Evolutionary conservation across 306 rosid species (phyloP), one percentile per base, ranked within the genome.

Genomic region (Gynostemma pentaphyllum): DNA sequence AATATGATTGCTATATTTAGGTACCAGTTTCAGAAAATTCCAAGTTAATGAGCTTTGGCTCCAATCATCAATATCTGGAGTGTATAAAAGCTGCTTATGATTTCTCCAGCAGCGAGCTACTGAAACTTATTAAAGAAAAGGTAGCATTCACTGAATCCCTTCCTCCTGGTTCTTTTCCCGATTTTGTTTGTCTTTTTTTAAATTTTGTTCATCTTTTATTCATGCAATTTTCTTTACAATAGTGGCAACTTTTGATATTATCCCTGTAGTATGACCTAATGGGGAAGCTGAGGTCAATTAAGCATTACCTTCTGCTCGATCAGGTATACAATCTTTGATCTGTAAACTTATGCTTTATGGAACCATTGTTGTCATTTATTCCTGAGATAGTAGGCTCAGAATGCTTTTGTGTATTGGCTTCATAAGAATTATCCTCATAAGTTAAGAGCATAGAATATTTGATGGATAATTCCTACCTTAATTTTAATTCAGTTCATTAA

Each of bases 221-320:
- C 34, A 11, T 66, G 47, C 29, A 4, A 18, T 54, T 39, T 55
- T n/a, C 21, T 61, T 55, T 46, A 28, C 27, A 16, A 50, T 37
- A 53, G 21, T 59, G 56, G 36, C 41, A 46, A 24, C 28, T 30
- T 68, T 80, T 68, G 71, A 30, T 62, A 62, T 57, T 70, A 30
- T 51, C 75, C 45, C 45, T 74, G 70, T 65, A 92, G 98, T 92
- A 79, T 82, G 96, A 88, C 74, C 85, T 92, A 64, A 44, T 82
- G 45, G 98, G 94, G 82, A 92, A 83, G 81, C 80, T 92, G 78
- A 84, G 80, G 64, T 92, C 98, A 22, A 86, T 88, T 79, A 92
- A 88, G 78, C 98, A 88, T 74, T 92, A 86, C 73, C 98, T 92
- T 80, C 90, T 92, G 68, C 98, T 92, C 55, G 96, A 92, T 82